Conservation (phyloP, 495 filamentous ascomycete species). For the Daldinia vernicosa region DNA sequence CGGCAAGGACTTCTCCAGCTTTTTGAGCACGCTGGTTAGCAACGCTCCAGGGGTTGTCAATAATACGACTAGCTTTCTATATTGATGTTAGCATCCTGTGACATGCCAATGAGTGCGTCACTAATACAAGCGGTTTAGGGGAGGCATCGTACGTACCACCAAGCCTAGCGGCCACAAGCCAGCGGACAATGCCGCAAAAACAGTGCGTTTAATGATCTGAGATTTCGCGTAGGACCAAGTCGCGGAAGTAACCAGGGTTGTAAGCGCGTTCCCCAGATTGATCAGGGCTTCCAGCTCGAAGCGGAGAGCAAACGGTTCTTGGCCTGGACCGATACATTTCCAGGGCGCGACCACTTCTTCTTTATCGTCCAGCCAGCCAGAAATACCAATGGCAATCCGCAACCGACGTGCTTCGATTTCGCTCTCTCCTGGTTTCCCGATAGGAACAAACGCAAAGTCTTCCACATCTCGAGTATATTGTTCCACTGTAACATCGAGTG, state of each 20-base stretch:
- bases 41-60: slow-evolving; percentile 92
- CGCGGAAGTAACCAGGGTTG: slow-evolving; percentile 76
- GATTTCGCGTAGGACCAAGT: slow-evolving; percentile 84
- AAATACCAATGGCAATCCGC: slow-evolving; percentile 83
- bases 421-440: slow-evolving; percentile 55
- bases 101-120: not conserved
- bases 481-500: slow-evolving; percentile 64
- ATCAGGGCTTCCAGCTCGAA: slow-evolving; percentile 84
- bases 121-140: not conserved
- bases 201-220: slow-evolving; percentile 72
- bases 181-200: slow-evolving; percentile 76
- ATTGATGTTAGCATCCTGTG: slow-evolving; percentile 67
- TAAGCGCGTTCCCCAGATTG: slow-evolving; percentile 81
- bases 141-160: slow-evolving; percentile 59
- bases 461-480: slow-evolving; percentile 86
- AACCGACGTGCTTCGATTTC: slow-evolving; percentile 64
- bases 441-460: slow-evolving; percentile 89
- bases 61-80: slow-evolving; percentile 79
- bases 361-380: slow-evolving; percentile 82
- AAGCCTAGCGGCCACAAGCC: slow-evolving; percentile 76
- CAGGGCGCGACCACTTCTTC: slow-evolving; percentile 79
- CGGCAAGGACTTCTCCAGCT: slow-evolving; percentile 84
- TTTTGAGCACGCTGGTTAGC: slow-evolving; percentile 87
- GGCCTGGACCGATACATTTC: slow-evolving; percentile 73
- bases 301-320: slow-evolving; percentile 84